phyloP scores from a whole-genome alignment of 345 rosid species.

The Aethionema arabicum region DNA sequence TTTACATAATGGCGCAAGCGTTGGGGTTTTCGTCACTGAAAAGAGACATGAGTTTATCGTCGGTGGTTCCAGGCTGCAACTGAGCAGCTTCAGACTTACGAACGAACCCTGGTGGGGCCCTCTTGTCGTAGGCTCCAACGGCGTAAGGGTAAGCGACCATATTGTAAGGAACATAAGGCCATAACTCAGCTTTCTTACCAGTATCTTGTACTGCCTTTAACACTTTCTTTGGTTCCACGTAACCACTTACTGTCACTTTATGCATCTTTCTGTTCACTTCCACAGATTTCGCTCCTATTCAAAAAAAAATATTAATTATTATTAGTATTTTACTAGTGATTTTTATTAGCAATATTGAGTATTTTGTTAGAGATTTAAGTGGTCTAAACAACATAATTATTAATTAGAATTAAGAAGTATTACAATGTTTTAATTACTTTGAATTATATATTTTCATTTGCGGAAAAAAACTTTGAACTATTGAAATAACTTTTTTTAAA shows the following conservation, averaged over 20 bases:
- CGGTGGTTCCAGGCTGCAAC: slow-evolving; percentile 36
- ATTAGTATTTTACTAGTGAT: slow-evolving; percentile 3
- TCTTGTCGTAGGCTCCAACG: slow-evolving; percentile 39
- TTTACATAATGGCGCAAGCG: slow-evolving; percentile 35
- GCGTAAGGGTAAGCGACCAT: slow-evolving; percentile 41
- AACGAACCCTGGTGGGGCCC: slow-evolving; percentile 36
- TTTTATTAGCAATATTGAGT: too few relatives aligned
- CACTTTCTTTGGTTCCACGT: slow-evolving; percentile 37
- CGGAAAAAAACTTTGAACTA: too few relatives aligned
- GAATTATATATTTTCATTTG: too few relatives aligned
- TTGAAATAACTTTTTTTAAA: too few relatives aligned
- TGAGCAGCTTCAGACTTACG: slow-evolving; percentile 37
- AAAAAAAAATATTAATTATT: background rate
- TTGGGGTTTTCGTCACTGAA: slow-evolving; percentile 44
- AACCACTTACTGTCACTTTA: slow-evolving; percentile 40
- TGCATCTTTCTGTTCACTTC: slow-evolving; percentile 36
- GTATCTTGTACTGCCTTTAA: slow-evolving; percentile 32
- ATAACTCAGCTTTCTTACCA: slow-evolving; percentile 38
- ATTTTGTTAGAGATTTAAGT: too few relatives aligned
- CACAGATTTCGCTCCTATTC: slow-evolving; percentile 37
- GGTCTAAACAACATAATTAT: too few relatives aligned
- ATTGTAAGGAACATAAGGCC: slow-evolving; percentile 42
- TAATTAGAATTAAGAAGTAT: too few relatives aligned
- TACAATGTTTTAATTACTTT: too few relatives aligned
- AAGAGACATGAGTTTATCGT: slow-evolving; percentile 36